A percentile compares a stretch with the other conserved stretches of the same genome.
These are phyloP conservation scores for Penicillium brasilianum DNA, from an alignment of 2,329 filamentous ascomycete genomes.

Conservation along the genomic window DNA sequence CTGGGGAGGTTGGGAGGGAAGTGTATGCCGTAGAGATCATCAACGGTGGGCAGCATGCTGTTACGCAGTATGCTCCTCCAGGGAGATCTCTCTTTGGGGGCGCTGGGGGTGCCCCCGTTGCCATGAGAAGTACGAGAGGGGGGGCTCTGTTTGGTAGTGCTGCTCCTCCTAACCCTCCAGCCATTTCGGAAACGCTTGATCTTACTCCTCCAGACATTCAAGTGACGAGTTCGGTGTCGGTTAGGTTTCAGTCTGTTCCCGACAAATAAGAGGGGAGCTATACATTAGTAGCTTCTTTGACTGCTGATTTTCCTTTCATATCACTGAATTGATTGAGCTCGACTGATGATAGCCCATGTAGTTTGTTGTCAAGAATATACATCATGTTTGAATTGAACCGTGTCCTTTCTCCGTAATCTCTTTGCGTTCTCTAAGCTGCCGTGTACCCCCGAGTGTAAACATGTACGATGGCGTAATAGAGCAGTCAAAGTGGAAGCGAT, in stretches of 20 bases:
- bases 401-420: background rate
- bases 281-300: background rate
- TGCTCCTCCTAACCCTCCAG: background rate
- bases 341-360: background rate
- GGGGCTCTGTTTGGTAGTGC: background rate
- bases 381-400: background rate
- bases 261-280: background rate
- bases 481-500: background rate
- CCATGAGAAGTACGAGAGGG: background rate
- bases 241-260: background rate
- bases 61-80: background rate
- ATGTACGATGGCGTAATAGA: background rate
- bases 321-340: background rate
- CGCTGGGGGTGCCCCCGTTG: background rate
- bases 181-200: background rate
- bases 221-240: background rate
- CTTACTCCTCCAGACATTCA: constrained; percentile 1
- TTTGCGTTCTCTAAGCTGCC: background rate
- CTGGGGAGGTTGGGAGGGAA: constrained; percentile 26
- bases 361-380: background rate
- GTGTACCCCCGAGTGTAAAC: background rate
- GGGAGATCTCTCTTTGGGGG: background rate
- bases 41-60: background rate
- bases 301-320: background rate
- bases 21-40: constrained; percentile 25